Percentiles rank a stretch among this genome's conserved stretches.
These are phyloP conservation scores for Vicia villosa DNA, from an alignment of 306 rosid genomes.

Conservation along the genomic window DNA sequence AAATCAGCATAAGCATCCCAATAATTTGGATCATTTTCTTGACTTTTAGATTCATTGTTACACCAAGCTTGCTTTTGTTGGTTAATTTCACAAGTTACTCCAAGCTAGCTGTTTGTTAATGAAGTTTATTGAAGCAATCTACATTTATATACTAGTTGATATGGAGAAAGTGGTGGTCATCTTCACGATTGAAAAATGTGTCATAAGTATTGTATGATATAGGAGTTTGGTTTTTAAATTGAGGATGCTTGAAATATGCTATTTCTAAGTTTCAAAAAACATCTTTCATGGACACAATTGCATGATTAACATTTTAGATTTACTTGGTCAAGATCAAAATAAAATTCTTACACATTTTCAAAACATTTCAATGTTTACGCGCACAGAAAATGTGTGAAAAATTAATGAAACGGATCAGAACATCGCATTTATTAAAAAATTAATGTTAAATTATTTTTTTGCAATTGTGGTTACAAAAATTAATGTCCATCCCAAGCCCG, in stretches of 20 bases:
- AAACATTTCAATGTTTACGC: too few relatives aligned
- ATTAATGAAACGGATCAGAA: too few relatives aligned
- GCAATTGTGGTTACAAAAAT: too few relatives aligned
- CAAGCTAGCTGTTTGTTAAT: background rate
- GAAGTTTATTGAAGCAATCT: background rate
- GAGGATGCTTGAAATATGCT: background rate
- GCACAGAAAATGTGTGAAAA: too few relatives aligned
- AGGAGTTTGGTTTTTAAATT: conserved; percentile 2
- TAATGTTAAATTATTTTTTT: too few relatives aligned
- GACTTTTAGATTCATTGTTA: conserved; percentile 17
- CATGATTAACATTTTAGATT: background rate
- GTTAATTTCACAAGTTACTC: background rate
- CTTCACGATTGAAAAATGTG: conserved; percentile 23
- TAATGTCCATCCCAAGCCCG: too few relatives aligned
- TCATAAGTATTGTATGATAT: conserved; percentile 21
- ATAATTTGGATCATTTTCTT: conserved; percentile 10
- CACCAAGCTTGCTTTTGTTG: background rate
- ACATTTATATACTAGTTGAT: conserved; percentile 11
- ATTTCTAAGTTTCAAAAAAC: background rate
- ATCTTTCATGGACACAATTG: background rate
- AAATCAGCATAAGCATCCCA: conserved; percentile 28
- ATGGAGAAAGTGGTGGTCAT: conserved; percentile 17
- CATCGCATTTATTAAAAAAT: too few relatives aligned
- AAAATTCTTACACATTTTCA: too few relatives aligned
- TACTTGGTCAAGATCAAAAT: too few relatives aligned